Evolutionary conservation across 495 filamentous ascomycete genomes (phyloP).

Genomic region (Xylaria nigripes): DNA sequence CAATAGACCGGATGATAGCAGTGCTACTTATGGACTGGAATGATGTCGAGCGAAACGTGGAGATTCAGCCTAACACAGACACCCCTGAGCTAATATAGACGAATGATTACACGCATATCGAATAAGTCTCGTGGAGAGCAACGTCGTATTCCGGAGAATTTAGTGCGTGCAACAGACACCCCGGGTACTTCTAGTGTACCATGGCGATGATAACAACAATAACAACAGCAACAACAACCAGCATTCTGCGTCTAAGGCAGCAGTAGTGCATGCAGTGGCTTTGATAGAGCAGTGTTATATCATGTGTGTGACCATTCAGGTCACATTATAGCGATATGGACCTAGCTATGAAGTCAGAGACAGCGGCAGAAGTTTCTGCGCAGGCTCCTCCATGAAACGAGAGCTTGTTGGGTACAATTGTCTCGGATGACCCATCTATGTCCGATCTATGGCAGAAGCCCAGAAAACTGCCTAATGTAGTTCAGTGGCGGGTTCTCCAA

Average conservation of each 20-base stretch:
- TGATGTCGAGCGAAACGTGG: conserved; percentile 10
- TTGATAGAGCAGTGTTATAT: conserved; percentile 8
- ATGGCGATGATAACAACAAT: conserved; percentile 8
- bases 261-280: conserved; percentile 9
- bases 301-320: background rate
- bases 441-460: conserved; percentile 2
- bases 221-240: background rate
- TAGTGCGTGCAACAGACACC: conserved; percentile 13
- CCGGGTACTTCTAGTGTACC: conserved; percentile 14
- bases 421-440: background rate
- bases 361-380: background rate
- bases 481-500: conserved; percentile 10
- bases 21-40: conserved; percentile 18
- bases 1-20: background rate
- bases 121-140: conserved; percentile 19
- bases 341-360: conserved; percentile 6
- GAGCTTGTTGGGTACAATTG: background rate
- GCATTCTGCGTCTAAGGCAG: conserved; percentile 1
- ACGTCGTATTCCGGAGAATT: conserved; percentile 12
- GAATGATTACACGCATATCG: conserved; percentile 14
- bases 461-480: background rate
- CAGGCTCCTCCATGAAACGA: background rate
- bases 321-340: conserved; percentile 1
- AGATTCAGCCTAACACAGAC: conserved; percentile 5
- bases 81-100: conserved; percentile 23